A percentile compares a stretch with the other conserved stretches of the same genome.
phyloP scores from a whole-genome alignment of 768 basidiomycete species.

The Mrakia blollopis region DNA sequence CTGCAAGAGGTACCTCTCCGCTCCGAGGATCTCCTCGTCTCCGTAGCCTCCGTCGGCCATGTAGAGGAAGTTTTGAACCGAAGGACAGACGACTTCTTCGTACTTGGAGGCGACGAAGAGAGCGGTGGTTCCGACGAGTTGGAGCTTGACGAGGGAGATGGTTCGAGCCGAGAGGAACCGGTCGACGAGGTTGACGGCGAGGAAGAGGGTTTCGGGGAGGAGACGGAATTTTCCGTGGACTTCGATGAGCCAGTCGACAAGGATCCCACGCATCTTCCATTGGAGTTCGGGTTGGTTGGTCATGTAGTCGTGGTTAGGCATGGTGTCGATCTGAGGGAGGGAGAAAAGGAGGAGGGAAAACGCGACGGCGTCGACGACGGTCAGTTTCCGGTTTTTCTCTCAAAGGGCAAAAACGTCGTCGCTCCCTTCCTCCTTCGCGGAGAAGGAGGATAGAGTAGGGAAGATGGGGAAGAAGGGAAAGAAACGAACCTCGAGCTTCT shows the following conservation, averaged over 20 bases:
- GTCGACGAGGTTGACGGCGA: slow-evolving; percentile 75
- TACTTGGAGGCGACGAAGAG: slow-evolving; percentile 86
- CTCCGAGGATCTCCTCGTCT: slow-evolving; percentile 75
- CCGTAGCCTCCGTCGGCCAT: slow-evolving; percentile 73
- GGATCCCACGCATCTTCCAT: slow-evolving; percentile 82
- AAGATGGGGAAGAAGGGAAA: background rate
- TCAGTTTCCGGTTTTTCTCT: background rate
- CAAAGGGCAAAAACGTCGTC: background rate
- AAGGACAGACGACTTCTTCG: slow-evolving; percentile 86
- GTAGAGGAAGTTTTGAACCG: slow-evolving; percentile 69
- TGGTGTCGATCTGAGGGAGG: slow-evolving; percentile 57
- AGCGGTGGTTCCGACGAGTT: slow-evolving; percentile 81
- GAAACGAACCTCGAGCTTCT: slow-evolving; percentile 45
- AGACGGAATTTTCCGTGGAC: slow-evolving; percentile 81
- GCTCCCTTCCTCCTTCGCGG: slow-evolving; percentile 62
- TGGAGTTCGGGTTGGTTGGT: slow-evolving; percentile 68
- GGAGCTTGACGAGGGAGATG: slow-evolving; percentile 75
- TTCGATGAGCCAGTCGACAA: slow-evolving; percentile 91
- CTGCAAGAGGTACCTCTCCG: slow-evolving; percentile 81
- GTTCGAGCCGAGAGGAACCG: slow-evolving; percentile 63
- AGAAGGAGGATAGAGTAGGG: background rate
- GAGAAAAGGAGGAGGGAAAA: slow-evolving; percentile 11
- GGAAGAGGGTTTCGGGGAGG: slow-evolving; percentile 84
- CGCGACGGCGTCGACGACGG: background rate
- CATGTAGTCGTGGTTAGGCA: slow-evolving; percentile 85